A percentile compares a stretch with the other conserved stretches of the same genome.
Conservation (phyloP, 768 basidiomycete genomes). For the Rhodosporidiobolus odoratus region DNA sequence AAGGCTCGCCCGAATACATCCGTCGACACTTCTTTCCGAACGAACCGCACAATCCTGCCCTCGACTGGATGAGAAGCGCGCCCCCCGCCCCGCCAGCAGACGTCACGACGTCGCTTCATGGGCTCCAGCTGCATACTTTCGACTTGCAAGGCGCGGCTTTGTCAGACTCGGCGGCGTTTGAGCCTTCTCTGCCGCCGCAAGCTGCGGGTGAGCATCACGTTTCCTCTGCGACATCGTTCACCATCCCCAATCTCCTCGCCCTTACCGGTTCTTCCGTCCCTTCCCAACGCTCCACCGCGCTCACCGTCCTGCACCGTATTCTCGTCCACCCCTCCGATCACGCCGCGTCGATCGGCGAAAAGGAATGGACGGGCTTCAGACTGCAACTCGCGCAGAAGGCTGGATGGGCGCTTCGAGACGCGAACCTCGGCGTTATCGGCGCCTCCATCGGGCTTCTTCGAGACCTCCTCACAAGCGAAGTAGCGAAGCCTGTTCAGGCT, state of each 20-base stretch:
- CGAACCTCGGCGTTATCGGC: constrained; percentile 12
- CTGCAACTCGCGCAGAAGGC: constrained; percentile 4
- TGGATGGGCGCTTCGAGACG: constrained; percentile 13
- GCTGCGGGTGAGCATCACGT: constrained; percentile 21
- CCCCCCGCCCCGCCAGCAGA: background rate
- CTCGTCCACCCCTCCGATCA: background rate
- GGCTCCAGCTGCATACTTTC: background rate
- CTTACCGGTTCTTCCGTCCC: constrained; percentile 34
- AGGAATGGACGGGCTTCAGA: constrained; percentile 10
- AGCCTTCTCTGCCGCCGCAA: background rate
- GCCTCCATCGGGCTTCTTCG: background rate
- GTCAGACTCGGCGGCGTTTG: background rate
- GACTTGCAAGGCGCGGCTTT: constrained; percentile 13
- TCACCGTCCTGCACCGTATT: constrained; percentile 18
- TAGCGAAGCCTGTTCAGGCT: background rate
- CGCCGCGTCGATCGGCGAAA: background rate
- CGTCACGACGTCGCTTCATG: background rate
- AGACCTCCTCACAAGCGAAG: background rate
- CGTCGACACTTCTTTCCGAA: constrained; percentile 75
- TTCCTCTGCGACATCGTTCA: constrained; percentile 19
- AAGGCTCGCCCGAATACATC: constrained; percentile 77
- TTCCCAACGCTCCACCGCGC: constrained; percentile 27
- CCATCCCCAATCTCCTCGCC: constrained; percentile 25
- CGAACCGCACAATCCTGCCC: constrained; percentile 63
- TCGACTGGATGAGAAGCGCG: constrained; percentile 68